phyloP scores from a whole-genome alignment of 176 grass and related monocot species.

The Tuctoria greenei region DNA sequence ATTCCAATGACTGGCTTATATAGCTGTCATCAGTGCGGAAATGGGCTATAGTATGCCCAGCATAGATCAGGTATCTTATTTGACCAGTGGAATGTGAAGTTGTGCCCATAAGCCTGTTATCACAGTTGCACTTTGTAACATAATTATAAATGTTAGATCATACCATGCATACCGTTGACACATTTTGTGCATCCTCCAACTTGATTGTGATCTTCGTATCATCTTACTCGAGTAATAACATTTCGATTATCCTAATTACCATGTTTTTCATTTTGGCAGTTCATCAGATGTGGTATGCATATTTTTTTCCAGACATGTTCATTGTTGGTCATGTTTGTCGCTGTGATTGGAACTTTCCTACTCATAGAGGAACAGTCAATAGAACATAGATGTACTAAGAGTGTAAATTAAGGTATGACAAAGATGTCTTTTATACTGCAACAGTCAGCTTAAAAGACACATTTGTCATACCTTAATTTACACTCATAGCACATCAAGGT shows the following conservation, averaged over 20 bases:
- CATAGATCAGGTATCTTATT: neutral
- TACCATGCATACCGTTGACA: neutral
- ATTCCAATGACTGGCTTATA: neutral
- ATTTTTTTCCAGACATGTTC: neutral
- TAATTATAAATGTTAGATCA: neutral
- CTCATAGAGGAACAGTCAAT: neutral
- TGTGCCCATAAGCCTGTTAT: neutral
- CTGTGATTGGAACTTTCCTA: neutral
- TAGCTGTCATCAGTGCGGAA: neutral
- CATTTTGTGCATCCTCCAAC: neutral
- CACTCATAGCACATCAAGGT: neutral
- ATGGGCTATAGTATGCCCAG: neutral
- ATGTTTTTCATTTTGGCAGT: neutral
- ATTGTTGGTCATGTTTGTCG: neutral
- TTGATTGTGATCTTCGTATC: neutral
- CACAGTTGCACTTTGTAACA: neutral
- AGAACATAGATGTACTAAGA: neutral
- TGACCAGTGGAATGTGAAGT: constrained; percentile 11
- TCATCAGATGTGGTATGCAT: neutral
- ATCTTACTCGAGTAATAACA: neutral
- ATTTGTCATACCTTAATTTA: neutral
- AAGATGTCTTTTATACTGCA: neutral
- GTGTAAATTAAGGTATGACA: neutral
- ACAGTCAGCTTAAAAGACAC: neutral
- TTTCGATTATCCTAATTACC: neutral